A percentile compares a stretch with the other conserved stretches of the same genome.
These are phyloP conservation scores for Lactarius sanguifluus DNA, from an alignment of 768 basidiomycete genomes.

Conservation along the genomic window DNA sequence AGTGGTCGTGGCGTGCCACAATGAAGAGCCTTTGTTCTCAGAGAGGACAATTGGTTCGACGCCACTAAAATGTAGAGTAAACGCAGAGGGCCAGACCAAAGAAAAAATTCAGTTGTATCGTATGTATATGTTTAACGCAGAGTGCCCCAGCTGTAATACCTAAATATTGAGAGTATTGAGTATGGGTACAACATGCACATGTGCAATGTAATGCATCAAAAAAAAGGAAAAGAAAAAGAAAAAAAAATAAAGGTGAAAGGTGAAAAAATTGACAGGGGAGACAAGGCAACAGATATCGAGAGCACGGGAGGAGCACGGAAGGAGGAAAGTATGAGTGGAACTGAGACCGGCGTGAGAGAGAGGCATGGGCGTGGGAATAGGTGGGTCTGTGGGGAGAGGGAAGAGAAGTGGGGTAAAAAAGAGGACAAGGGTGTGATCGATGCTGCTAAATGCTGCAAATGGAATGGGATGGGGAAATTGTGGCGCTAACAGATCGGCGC, in stretches of 20 bases:
- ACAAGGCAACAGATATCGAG: slow-evolving; percentile 9
- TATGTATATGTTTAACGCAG: slow-evolving; percentile 14
- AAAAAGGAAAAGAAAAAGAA: not conserved
- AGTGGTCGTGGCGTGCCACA: not conserved
- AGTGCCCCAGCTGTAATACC: slow-evolving; percentile 16
- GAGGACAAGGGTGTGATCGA: slow-evolving; percentile 3
- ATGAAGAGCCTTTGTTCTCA: not conserved
- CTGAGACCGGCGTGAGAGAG: slow-evolving; percentile 4
- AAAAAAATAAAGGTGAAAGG: not conserved
- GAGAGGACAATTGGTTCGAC: not conserved
- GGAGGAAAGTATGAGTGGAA: slow-evolving; percentile 4
- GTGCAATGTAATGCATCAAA: slow-evolving; percentile 26
- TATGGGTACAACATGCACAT: slow-evolving; percentile 27
- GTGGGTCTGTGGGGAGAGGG: not conserved
- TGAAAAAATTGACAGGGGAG: not conserved
- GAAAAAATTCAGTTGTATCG: slow-evolving; percentile 2
- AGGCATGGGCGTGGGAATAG: not conserved
- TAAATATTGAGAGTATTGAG: slow-evolving; percentile 26
- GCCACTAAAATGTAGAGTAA: not conserved
- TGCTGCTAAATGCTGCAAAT: slow-evolving; percentile 17
- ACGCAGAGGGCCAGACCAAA: not conserved
- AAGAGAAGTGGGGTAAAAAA: not conserved
- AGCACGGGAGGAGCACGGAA: slow-evolving; percentile 3
- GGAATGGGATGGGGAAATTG: not conserved
- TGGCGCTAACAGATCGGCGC: slow-evolving; percentile 4